A percentile compares a stretch with the other conserved stretches of the same genome.
phyloP scores from a whole-genome alignment of 257 asterid species.

The Penstemon barbatus region DNA sequence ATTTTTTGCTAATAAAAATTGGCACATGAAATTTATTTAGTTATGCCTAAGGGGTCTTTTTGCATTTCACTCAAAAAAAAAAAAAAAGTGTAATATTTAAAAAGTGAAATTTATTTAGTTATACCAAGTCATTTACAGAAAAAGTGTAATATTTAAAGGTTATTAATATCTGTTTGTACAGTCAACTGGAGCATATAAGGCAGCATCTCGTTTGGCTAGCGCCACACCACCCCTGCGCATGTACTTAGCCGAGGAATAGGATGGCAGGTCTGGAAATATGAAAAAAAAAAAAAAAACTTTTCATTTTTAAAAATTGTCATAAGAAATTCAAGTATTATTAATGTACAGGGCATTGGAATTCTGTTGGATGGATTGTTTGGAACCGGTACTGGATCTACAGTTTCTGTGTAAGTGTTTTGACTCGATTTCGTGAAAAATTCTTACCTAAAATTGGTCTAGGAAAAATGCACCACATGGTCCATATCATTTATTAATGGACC shows the following conservation, averaged over 20 bases:
- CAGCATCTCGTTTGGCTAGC: constrained; percentile 94
- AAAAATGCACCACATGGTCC: too few relatives aligned
- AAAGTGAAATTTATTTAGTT: too few relatives aligned
- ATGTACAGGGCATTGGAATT: constrained; percentile 79
- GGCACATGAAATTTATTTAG: too few relatives aligned
- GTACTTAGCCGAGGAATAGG: constrained; percentile 99
- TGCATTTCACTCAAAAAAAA: too few relatives aligned
- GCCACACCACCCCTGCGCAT: constrained; percentile 99
- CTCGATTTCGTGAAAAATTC: background rate
- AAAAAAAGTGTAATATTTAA: background rate
- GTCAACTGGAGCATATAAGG: constrained; percentile 98
- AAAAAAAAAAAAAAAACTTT: background rate
- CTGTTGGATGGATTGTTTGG: constrained; percentile 85
- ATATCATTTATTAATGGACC: too few relatives aligned
- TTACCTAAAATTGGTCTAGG: too few relatives aligned
- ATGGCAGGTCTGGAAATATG: constrained; percentile 75
- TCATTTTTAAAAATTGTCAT: background rate
- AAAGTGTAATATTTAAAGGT: background rate
- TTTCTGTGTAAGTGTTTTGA: constrained; percentile 67
- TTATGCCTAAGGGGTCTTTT: too few relatives aligned
- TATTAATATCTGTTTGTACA: constrained; percentile 31
- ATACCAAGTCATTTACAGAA: background rate
- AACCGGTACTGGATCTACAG: constrained; percentile 83
- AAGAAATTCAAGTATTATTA: background rate
- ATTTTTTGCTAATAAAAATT: too few relatives aligned